phyloP scores from a whole-genome alignment of 2,329 filamentous ascomycete genomes.

The Didymellaceae sp. region DNA sequence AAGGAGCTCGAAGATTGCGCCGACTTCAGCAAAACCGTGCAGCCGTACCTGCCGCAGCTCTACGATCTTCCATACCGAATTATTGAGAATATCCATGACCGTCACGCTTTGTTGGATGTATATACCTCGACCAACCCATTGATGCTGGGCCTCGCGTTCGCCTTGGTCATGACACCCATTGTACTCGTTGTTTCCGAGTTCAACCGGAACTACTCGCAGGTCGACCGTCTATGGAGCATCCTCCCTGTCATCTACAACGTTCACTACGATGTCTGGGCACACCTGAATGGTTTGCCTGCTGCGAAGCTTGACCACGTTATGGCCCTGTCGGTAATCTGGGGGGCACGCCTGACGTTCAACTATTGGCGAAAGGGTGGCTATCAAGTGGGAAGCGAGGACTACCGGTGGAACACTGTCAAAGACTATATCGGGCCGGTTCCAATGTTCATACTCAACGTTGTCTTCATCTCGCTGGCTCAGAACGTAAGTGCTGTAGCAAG shows the following conservation, averaged over 20 bases:
- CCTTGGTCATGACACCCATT: conserved; percentile 71
- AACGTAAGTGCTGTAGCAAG: conserved; percentile 48
- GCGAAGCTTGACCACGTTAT: conserved; percentile 75
- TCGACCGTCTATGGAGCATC: conserved; percentile 91
- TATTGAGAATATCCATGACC: conserved; percentile 64
- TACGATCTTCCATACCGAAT: conserved; percentile 52
- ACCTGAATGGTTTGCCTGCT: conserved; percentile 73
- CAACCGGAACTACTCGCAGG: conserved; percentile 95
- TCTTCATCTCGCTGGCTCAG: conserved; percentile 88
- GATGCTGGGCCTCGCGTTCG: conserved; percentile 74
- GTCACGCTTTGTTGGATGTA: conserved; percentile 69
- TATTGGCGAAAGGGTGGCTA: conserved; percentile 98
- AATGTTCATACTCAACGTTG: conserved; percentile 85
- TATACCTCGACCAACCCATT: conserved; percentile 89
- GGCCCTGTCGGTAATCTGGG: conserved; percentile 77
- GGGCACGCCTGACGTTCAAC: conserved; percentile 91
- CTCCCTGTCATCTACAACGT: conserved; percentile 85
- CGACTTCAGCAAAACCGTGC: conserved; percentile 75
- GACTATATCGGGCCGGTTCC: conserved; percentile 65
- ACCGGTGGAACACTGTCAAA: conserved; percentile 84
- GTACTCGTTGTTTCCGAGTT: conserved; percentile 80
- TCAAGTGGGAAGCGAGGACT: conserved; percentile 86
- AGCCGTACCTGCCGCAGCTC: conserved; percentile 76
- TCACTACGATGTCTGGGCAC: conserved; percentile 85
- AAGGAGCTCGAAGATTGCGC: conserved; percentile 75